Base-by-base conservation (phyloP, 2,329 filamentous ascomycete species). In the Ceratocystis diversiconidia region DNA sequence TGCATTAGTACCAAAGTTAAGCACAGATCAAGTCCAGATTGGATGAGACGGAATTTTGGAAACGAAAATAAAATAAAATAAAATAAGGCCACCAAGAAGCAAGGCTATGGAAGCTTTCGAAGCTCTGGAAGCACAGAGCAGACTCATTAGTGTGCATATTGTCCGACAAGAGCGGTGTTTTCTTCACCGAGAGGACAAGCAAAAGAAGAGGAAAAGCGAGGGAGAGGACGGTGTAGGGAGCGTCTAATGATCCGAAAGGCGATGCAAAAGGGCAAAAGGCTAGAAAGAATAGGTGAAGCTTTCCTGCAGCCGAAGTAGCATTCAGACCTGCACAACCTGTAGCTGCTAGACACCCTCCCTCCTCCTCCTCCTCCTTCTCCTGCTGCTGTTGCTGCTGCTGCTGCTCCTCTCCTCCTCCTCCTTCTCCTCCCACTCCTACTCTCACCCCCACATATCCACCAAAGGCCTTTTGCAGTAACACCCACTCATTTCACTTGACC, bases 91-190 rank as follows among this genome's bases (percentile, higher is more conserved):
- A 28, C 12, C 28, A 59, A 36, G 55, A 59, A 36, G 55, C 55
- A 59, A 41, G 28, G n/a, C 55, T 5, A 17, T 59, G 17, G 55
- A 59, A 59, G 55, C 25, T 59, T 36, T 59, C 55, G 55, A 59
- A 59, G 55, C 55, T 19, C 55, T 59, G 28, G 55, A 59, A 59
- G 25, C 55, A 36, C 25, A 32, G 8, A 32, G n/a, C 55, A 19
- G 28, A 30, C 5, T 59, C 55, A 59, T 30, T 59, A 59, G 55
- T 59, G 55, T 59, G 55, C 55, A 59, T 36, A 59, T 59, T 59
- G 55, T 17, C 55, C 55, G 55, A 59, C 55, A 59, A 36, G 17
- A 59, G 15, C n/a, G 1, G 55, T 36, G 28, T 30, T 19, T n/a
- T 5, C 48, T 52, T 59, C 55, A 36, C 55, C 55, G 28, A 59